Base-by-base conservation (phyloP, 2,329 filamentous ascomycete species). In the Arachnopeziza araneosa region DNA sequence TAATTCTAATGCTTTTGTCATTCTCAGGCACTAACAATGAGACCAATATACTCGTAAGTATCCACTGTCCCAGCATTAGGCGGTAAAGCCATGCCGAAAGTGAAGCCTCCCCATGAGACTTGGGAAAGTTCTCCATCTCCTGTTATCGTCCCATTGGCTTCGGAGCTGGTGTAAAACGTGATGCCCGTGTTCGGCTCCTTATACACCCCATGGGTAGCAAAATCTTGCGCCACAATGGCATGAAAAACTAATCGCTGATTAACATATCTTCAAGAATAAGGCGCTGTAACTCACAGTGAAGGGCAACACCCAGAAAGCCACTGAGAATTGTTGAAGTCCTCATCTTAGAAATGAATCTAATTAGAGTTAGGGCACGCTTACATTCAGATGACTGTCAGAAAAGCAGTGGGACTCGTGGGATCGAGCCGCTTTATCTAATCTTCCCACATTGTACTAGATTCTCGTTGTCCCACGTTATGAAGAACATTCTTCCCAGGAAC, bases 11-110 rank as follows among this genome's bases (percentile, higher is more conserved):
- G 17, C 17, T 44, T n/a, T 44, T 14, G 6, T 44, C 36, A 44
- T 44, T 44, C 12, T 44, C 26, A 19, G 36, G 36, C 36, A 57
- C 77, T 66, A 64, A 85, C 83, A 54, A 86, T 73, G 54, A 82
- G 77, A 48, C 84, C 84, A 59, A 87, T 82, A 65, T 85, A 86
- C 68, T 87, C 84, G 52, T 74, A 77, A 6, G 78, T 76, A 57
- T 80, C 77, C 22, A 69, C 77, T 0, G 73, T 77, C 51, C 78
- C 63, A 1, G 80, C 80, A 67, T 79, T 73, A 17, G 71, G 65
- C 5, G 83, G 83, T 17, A 86, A 73, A 1, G 80, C 80, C 55
- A 86, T 67, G 67, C 84, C 84, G 54, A 82, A 82, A 36, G 77
- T 79, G 56, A 81, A 76, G 49, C 78, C 78, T 59, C 78, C 80